Conservation (phyloP, 176 grass and related monocot species). For the Aegilops bicornis region DNA sequence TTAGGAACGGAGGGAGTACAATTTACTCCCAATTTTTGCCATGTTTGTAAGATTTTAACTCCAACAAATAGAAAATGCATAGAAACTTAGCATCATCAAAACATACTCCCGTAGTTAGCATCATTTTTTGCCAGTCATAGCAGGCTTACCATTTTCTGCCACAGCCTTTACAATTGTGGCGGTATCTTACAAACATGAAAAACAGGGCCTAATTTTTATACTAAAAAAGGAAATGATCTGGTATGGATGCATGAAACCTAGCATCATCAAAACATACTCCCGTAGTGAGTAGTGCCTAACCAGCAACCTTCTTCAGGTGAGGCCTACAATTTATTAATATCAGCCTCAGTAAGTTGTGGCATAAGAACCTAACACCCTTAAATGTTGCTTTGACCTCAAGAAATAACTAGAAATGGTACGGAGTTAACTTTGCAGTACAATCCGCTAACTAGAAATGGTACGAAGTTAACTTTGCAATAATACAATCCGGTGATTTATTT, state of each 20-base stretch:
- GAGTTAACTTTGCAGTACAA: not conserved
- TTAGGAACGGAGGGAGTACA: too few species aligned
- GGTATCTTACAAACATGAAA: constrained; percentile 16
- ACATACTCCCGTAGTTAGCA: not conserved
- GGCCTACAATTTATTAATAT: not conserved
- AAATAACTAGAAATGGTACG: not conserved
- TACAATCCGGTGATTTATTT: not conserved
- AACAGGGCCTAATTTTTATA: not conserved
- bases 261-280: not conserved
- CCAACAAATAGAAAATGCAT: not conserved
- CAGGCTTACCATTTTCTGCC: too few species aligned
- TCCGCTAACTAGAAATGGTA: not conserved
- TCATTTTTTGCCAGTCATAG: too few species aligned
- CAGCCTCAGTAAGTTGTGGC: not conserved
- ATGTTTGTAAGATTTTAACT: too few species aligned
- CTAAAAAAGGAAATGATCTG: not conserved
- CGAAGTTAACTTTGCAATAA: not conserved
- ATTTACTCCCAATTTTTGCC: not conserved
- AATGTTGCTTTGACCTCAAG: constrained; percentile 19
- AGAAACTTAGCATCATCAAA: not conserved
- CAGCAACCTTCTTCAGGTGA: not conserved
- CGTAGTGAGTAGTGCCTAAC: not conserved
- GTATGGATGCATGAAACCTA: not conserved
- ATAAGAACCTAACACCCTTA: constrained; percentile 5
- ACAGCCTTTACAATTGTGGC: too few species aligned